phyloP scores from a whole-genome alignment of 2,329 filamentous ascomycete genomes.

The Elsinoe perseae region DNA sequence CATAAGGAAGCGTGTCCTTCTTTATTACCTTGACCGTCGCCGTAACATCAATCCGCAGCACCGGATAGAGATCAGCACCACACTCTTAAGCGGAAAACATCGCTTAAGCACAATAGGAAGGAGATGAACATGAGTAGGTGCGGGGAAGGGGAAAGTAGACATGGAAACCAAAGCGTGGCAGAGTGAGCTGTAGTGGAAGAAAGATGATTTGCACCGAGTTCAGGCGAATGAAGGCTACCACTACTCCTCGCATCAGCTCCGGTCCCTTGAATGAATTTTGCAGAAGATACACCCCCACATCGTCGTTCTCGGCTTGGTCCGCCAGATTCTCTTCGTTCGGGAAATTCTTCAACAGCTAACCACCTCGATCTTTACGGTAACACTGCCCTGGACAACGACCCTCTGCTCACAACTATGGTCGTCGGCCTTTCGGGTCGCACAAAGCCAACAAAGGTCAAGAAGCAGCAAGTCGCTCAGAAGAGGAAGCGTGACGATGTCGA shows the following conservation, averaged over 20 bases:
- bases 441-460: conserved; percentile 49
- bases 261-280: background rate
- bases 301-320: background rate
- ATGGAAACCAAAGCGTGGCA: too few relatives aligned
- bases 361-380: background rate
- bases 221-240: background rate
- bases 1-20: background rate
- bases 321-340: background rate
- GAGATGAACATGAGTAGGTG: background rate
- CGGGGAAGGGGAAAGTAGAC: background rate
- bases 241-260: background rate
- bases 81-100: background rate
- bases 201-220: background rate
- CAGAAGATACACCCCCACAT: background rate
- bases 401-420: background rate
- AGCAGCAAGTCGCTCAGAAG: conserved; percentile 44
- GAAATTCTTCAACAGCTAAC: background rate
- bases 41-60: background rate
- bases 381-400: background rate
- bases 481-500: conserved; percentile 48
- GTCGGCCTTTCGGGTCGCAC: conserved; percentile 30
- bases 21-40: background rate
- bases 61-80: background rate
- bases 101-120: background rate
- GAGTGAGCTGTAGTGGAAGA: background rate